phyloP scores from a whole-genome alignment of 805 yeast genomes.

The Candida bentonensis region DNA sequence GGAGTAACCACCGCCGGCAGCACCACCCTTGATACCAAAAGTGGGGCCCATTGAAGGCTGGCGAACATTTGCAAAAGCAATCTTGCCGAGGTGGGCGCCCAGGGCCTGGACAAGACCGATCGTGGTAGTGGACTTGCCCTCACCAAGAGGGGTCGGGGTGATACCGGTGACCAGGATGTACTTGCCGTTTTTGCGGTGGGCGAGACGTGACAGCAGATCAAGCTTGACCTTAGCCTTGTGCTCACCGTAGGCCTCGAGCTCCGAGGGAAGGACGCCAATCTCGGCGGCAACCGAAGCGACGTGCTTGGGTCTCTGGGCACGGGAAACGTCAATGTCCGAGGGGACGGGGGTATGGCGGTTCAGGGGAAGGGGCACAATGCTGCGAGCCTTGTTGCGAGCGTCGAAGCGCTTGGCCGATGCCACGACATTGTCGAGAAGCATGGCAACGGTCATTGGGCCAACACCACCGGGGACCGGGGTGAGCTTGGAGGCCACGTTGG shows the following conservation, averaged over 20 bases:
- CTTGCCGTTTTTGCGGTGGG: constrained; percentile 56
- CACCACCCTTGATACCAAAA: constrained; percentile 98
- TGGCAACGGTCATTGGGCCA: constrained; percentile 98
- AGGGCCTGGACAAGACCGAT: constrained; percentile 91
- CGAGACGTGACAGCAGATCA: constrained; percentile 53
- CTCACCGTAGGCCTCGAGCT: constrained; percentile 81
- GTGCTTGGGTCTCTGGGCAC: constrained; percentile 76
- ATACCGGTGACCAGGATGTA: constrained; percentile 91
- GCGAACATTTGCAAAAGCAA: constrained; percentile 85
- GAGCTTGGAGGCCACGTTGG: constrained; percentile 46
- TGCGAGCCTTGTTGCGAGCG: constrained; percentile 30
- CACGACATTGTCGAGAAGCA: constrained; percentile 77
- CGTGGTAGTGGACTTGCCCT: constrained; percentile 94
- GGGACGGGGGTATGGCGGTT: constrained; percentile 59
- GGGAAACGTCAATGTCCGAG: constrained; percentile 77
- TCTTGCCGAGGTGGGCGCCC: constrained; percentile 73
- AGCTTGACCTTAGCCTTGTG: constrained; percentile 82
- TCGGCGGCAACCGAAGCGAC: constrained; percentile 66
- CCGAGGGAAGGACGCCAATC: constrained; percentile 61
- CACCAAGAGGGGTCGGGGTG: constrained; percentile 96
- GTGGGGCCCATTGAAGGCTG: constrained; percentile 99
- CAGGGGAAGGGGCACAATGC: constrained; percentile 42
- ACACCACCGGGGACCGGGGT: constrained; percentile 99
- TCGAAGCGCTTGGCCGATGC: constrained; percentile 58
- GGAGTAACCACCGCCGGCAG: constrained; percentile 98